These are phyloP conservation scores for Populus hybrid DNA, from an alignment of 441 rosid genomes.

Conservation along the genomic window DNA sequence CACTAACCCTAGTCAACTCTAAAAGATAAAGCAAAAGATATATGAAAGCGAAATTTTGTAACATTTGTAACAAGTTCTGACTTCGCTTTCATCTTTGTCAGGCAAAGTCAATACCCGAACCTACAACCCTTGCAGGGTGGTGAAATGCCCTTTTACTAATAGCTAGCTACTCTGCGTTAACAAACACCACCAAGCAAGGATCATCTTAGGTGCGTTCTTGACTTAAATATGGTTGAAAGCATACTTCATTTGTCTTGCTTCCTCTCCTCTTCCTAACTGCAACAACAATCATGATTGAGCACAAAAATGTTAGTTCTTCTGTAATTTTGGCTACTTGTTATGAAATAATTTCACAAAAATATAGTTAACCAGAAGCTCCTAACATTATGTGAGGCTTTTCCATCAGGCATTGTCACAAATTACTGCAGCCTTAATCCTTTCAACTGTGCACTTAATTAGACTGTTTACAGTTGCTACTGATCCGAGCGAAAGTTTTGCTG, in stretches of 20 bases:
- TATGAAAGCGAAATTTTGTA: not conserved
- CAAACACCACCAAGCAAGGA: conserved; percentile 41
- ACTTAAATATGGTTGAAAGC: conserved; percentile 33
- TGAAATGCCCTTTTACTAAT: conserved; percentile 19
- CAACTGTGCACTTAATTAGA: conserved; percentile 88
- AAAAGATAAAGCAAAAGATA: not conserved
- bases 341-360: no score
- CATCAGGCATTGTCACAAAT: conserved; percentile 35
- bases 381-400: conserved; percentile 2
- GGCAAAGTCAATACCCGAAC: conserved; percentile 96
- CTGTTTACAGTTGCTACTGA: conserved; percentile 97
- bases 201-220: conserved; percentile 90
- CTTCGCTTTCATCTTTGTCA: conserved; percentile 1
- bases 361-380: not conserved
- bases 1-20: not conserved
- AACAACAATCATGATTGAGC: not conserved
- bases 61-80: not conserved
- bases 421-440: conserved; percentile 82
- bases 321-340: not conserved
- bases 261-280: conserved; percentile 1
- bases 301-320: not conserved
- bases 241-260: not conserved
- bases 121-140: conserved; percentile 30
- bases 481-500: conserved; percentile 91
- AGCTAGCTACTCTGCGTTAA: conserved; percentile 15